A percentile compares a stretch with the other conserved stretches of the same genome.
These are phyloP conservation scores for Diaporthe citrichinensis DNA, from an alignment of 2,329 filamentous ascomycete species.

Conservation along the genomic window DNA sequence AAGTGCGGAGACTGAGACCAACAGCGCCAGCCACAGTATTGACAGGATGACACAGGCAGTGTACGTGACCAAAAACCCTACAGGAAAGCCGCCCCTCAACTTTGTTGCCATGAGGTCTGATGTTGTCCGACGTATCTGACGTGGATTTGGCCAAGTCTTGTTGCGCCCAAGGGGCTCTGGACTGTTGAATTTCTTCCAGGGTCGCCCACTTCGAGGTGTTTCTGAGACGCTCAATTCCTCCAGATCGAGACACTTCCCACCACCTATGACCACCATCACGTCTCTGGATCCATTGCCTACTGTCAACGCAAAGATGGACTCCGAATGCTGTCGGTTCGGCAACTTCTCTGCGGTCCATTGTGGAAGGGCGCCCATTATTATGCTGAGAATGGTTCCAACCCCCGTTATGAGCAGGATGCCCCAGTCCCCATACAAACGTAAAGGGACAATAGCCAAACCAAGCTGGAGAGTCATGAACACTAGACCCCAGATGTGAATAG, in stretches of 20 bases:
- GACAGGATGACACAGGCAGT: constrained; percentile 47
- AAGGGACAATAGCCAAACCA: constrained; percentile 53
- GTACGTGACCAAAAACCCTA: constrained; percentile 43
- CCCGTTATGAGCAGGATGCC: constrained; percentile 56
- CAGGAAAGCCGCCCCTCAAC: constrained; percentile 25
- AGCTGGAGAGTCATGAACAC: constrained; percentile 49
- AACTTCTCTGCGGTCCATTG: constrained; percentile 62
- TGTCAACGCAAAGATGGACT: constrained; percentile 53
- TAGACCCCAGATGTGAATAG: constrained; percentile 45
- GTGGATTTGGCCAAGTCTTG: background rate
- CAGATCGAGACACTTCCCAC: constrained; percentile 54
- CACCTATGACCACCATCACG: constrained; percentile 55
- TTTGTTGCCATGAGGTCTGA: background rate
- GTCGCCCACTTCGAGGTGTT: constrained; percentile 29
- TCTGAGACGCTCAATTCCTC: constrained; percentile 54
- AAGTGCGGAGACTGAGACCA: constrained; percentile 56
- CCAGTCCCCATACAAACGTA: constrained; percentile 53
- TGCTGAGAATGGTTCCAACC: constrained; percentile 54
- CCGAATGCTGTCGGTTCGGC: constrained; percentile 51
- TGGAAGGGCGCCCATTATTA: constrained; percentile 52
- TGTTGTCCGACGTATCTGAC: background rate
- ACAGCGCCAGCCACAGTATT: constrained; percentile 55
- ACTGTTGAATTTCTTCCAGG: constrained; percentile 36
- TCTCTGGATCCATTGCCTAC: constrained; percentile 57
- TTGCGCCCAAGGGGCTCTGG: background rate